Conservation (phyloP, 306 rosid genomes). For the Fragaria nilgerrensis region DNA sequence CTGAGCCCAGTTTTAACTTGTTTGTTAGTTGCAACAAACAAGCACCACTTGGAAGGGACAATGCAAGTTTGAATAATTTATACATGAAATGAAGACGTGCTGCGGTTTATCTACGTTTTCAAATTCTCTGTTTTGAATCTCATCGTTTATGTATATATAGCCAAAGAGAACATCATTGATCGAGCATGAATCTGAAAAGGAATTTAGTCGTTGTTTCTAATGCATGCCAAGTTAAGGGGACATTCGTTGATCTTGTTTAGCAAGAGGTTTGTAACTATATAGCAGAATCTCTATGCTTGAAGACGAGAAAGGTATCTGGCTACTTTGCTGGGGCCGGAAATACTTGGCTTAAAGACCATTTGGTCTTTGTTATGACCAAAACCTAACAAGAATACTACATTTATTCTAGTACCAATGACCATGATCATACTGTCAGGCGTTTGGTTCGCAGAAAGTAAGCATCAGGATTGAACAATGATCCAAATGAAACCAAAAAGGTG, state of each 20-base stretch:
- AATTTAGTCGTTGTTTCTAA: background rate
- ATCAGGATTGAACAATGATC: background rate
- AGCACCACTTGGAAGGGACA: background rate
- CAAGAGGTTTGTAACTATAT: background rate
- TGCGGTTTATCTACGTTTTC: background rate
- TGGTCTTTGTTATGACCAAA: too few relatives aligned
- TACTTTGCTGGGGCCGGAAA: background rate
- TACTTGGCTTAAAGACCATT: background rate
- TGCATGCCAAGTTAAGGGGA: background rate
- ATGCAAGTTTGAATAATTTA: background rate
- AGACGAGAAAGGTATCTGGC: background rate
- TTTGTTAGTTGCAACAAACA: background rate
- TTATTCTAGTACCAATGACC: too few relatives aligned
- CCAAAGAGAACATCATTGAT: background rate
- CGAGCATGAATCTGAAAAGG: background rate
- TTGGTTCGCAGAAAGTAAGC: too few relatives aligned
- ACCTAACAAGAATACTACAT: too few relatives aligned
- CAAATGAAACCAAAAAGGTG: background rate
- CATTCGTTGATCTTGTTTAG: slow-evolving; percentile 1
- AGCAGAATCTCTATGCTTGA: background rate
- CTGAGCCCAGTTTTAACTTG: background rate
- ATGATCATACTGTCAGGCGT: too few relatives aligned
- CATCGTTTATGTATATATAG: background rate
- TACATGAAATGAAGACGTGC: background rate
- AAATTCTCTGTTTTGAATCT: background rate